A percentile compares a stretch with the other conserved stretches of the same genome.
phyloP scores from a whole-genome alignment of 2,329 filamentous ascomycete genomes.

The Colletotrichum scovillei region DNA sequence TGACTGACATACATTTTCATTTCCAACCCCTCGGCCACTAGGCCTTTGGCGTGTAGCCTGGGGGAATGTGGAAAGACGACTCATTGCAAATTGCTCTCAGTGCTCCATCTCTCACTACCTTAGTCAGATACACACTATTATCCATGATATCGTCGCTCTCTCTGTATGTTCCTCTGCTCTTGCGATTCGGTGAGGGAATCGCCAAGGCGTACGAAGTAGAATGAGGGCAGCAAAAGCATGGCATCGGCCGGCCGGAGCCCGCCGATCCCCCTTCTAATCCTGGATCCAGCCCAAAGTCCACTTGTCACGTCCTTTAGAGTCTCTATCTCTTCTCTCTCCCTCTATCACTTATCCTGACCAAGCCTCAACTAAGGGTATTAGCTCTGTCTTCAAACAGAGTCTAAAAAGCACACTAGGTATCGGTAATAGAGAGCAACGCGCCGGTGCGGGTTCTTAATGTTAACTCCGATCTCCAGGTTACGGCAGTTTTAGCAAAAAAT shows the following conservation, averaged over 20 bases:
- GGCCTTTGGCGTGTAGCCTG: not conserved
- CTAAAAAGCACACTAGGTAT: not conserved
- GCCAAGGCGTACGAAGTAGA: not conserved
- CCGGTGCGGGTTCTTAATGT: not conserved
- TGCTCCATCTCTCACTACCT: no score
- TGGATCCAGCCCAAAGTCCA: not conserved
- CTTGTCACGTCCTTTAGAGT: not conserved
- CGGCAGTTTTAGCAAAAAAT: no score
- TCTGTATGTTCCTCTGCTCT: not conserved
- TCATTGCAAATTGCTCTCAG: no score
- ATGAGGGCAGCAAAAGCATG: not conserved
- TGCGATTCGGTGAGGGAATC: not conserved
- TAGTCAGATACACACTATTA: no score
- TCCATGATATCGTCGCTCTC: not conserved
- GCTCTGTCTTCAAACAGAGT: not conserved
- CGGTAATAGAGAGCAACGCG: not conserved
- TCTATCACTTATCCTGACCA: not conserved
- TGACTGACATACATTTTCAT: not conserved
- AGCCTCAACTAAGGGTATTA: not conserved
- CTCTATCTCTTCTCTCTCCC: not conserved
- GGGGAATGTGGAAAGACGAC: no score
- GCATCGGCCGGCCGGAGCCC: constrained; percentile 30
- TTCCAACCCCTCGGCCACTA: not conserved
- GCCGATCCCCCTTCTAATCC: constrained; percentile 21
- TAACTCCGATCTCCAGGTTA: not conserved